A percentile compares a stretch with the other conserved stretches of the same genome.
phyloP scores from a whole-genome alignment of 345 rosid species.

The Linum usitatissimum region DNA sequence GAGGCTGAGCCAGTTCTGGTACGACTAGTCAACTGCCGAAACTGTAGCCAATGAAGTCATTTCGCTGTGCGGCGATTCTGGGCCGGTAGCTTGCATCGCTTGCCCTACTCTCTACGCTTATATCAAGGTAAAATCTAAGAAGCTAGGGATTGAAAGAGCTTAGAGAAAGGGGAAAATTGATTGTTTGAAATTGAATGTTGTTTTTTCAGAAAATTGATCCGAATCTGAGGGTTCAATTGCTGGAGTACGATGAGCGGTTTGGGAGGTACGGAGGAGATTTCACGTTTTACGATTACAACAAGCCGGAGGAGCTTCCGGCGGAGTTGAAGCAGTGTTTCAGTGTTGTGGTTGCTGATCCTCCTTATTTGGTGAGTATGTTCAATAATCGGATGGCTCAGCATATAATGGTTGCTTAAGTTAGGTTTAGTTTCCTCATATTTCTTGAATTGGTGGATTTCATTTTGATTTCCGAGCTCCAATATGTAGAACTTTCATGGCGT shows the following conservation, averaged over 20 bases:
- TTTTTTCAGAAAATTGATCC: constrained; percentile 47
- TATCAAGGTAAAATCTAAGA: constrained; percentile 41
- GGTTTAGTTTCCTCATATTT: neutral
- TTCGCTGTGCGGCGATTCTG: constrained; percentile 18
- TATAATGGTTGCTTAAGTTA: neutral
- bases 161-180: neutral
- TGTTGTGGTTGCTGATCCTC: constrained; percentile 87
- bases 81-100: constrained; percentile 62
- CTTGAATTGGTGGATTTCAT: neutral
- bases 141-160: neutral
- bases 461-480: neutral
- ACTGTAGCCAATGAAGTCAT: constrained; percentile 58
- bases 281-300: constrained; percentile 68
- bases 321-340: constrained; percentile 50
- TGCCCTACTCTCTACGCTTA: constrained; percentile 88
- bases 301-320: constrained; percentile 52
- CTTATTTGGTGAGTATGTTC: constrained; percentile 67
- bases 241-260: constrained; percentile 74
- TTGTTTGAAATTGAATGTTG: neutral
- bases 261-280: constrained; percentile 65
- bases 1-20: constrained; percentile 98
- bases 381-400: too few species aligned
- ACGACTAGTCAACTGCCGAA: constrained; percentile 72
- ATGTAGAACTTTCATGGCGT: neutral
- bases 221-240: constrained; percentile 37